Base-by-base conservation (phyloP, 2,329 filamentous ascomycete species). In the Fusarium drepaniforme region DNA sequence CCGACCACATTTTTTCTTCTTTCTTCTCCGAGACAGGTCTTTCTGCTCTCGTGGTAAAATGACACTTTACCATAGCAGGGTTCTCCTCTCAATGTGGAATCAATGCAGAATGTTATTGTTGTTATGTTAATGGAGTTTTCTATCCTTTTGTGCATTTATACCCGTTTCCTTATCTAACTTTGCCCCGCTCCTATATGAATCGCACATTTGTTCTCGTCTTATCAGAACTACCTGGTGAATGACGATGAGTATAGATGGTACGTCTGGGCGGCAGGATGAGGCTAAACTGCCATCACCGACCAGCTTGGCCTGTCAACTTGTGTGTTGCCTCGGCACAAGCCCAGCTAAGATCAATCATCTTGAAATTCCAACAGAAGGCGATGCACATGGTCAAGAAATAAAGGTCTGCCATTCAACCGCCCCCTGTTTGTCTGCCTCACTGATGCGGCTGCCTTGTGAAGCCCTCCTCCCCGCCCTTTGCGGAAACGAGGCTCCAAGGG, bases 401-500 rank as follows among this genome's bases (percentile, higher is more conserved):
- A 25, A 35, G 16, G 33, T 5, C 46, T 21, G 16, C 46, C 12
- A 28, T 7, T 37, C n/a, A 23, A 15, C 30, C 51, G 30, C 25
- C 21, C 63, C 21, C 51, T 30, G 33, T n/a, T 13, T 46, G 11
- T 75, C 57, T 74, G 64, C 66, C 72, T 75, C 42, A 11, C 18
- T 42, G 4, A 11, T 68, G 61, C 16, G 40, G 60, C 35, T 61
- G 56, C 60, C 65, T 75, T 64, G 46, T 9, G n/a, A 58, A 46
- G 56, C 40, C 40, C 21, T 11, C 40, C 40, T 11, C 18, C 40
- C 68, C 46, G 60, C 38, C 44, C 51, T 33, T 35, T 3, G 28
- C n/a, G 21, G 37, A 35, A 71, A 72, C 66, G 57, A 70, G 71
- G 71, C 74, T 74, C 73, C 66, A 62, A 25, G 30, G 30, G 42